phyloP scores from a whole-genome alignment of 1,284 basidiomycete species.

The Ganoderma sinense region DNA sequence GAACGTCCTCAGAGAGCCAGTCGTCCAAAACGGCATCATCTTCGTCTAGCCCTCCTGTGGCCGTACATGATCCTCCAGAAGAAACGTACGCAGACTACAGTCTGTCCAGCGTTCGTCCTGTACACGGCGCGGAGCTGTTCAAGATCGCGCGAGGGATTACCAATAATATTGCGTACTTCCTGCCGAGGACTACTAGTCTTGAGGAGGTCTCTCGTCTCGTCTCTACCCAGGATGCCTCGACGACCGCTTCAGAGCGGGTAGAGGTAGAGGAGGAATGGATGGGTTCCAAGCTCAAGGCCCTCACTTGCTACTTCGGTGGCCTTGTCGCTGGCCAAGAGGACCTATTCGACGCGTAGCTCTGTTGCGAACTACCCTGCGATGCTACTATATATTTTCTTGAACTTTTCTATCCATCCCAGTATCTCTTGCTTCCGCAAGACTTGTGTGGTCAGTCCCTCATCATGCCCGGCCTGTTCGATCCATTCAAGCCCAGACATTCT shows the following conservation, averaged over 20 bases:
- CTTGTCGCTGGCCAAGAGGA: constrained; percentile 70
- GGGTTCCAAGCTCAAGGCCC: constrained; percentile 83
- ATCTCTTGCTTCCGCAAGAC: background rate
- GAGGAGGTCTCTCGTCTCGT: constrained; percentile 69
- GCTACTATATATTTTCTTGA: background rate
- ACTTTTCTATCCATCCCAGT: background rate
- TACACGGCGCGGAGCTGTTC: constrained; percentile 87
- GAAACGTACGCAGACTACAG: constrained; percentile 65
- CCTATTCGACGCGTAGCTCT: constrained; percentile 47
- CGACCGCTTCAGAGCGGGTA: constrained; percentile 50
- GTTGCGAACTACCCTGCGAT: background rate
- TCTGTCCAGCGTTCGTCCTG: constrained; percentile 77
- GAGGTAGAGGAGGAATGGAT: constrained; percentile 93
- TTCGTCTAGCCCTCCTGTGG: constrained; percentile 21
- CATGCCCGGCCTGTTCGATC: too few species aligned
- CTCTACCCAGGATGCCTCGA: constrained; percentile 37
- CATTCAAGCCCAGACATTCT: too few species aligned
- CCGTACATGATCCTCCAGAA: constrained; percentile 14
- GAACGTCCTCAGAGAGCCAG: constrained; percentile 28
- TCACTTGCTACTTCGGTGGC: constrained; percentile 86
- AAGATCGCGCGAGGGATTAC: constrained; percentile 73
- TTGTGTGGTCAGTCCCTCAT: background rate
- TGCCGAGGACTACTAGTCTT: constrained; percentile 86
- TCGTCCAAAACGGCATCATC: constrained; percentile 17
- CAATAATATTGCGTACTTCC: constrained; percentile 86